Conservation (phyloP, 1,284 basidiomycete genomes). For the Cystobasidiaceae sp. region DNA sequence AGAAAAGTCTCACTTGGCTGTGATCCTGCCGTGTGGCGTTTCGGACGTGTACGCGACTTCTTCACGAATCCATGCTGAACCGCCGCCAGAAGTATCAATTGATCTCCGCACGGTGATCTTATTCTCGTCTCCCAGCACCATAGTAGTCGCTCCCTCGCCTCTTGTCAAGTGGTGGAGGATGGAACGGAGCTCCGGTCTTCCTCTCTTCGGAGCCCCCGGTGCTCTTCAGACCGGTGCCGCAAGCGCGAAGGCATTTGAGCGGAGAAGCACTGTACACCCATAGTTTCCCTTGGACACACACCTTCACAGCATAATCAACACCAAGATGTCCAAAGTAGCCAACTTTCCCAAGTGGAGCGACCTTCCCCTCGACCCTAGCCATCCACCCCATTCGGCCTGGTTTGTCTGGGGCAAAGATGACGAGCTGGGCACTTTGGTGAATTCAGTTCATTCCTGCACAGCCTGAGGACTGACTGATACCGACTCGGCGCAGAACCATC, state of each 20-base stretch:
- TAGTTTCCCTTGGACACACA: no score
- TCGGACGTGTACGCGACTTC: neutral
- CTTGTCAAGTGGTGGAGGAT: no score
- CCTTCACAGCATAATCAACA: neutral
- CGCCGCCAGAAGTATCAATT: neutral
- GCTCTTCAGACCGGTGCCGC: no score
- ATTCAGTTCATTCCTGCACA: neutral
- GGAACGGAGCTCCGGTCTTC: no score
- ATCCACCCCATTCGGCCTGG: slow-evolving; percentile 7
- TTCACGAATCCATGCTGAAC: neutral
- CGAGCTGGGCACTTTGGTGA: neutral
- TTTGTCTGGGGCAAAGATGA: slow-evolving; percentile 12
- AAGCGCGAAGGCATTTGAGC: no score
- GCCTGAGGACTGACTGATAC: neutral
- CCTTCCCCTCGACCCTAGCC: neutral
- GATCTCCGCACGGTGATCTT: neutral
- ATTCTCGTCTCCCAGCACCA: neutral
- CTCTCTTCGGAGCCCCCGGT: no score
- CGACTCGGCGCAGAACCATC: neutral
- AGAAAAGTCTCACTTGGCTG: neutral
- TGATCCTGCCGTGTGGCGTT: neutral
- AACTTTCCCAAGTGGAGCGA: slow-evolving; percentile 9
- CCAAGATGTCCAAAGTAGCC: neutral
- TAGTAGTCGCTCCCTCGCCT: no score
- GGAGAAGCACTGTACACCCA: no score